Evolutionary conservation across 129 eudicot species (phyloP).

Genomic region (Flaveria sonorensis): DNA sequence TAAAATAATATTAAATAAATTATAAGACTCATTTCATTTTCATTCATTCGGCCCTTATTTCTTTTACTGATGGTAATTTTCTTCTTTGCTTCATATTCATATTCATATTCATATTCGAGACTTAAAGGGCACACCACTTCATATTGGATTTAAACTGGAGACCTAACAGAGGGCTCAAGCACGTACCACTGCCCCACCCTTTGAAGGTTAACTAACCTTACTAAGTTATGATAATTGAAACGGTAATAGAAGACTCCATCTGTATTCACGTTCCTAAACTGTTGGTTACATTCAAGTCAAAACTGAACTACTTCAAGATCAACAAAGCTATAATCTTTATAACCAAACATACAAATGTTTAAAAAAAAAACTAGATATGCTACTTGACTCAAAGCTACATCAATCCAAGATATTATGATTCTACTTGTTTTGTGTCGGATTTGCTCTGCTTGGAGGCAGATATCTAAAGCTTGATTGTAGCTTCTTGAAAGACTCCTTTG

Average conservation of each 20-base stretch:
- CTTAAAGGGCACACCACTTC: neutral
- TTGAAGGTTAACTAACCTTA: neutral
- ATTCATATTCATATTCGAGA: no score
- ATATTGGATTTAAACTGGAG: neutral
- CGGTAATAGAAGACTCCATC: constrained; percentile 22
- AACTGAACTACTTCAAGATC: constrained; percentile 18
- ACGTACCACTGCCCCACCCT: neutral
- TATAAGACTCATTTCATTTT: no score
- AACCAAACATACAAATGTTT: constrained; percentile 31
- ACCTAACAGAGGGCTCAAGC: neutral
- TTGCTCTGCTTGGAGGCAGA: constrained; percentile 81
- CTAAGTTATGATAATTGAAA: neutral
- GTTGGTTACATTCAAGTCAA: constrained; percentile 32
- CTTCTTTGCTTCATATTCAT: no score
- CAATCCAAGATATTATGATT: constrained; percentile 14
- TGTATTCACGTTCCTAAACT: constrained; percentile 48
- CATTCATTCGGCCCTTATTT: no score
- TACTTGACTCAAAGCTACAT: constrained; percentile 13
- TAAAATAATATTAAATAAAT: no score
- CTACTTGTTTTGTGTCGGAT: constrained; percentile 85
- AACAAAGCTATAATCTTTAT: neutral
- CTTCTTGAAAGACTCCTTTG: constrained; percentile 55
- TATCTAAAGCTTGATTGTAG: constrained; percentile 54
- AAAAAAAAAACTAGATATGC: constrained; percentile 25
- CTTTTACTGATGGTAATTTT: no score